Evolutionary conservation across 2,329 filamentous ascomycete species (phyloP), one percentile per base, ranked within the genome.

Genomic region (Botrytis sinoallii): DNA sequence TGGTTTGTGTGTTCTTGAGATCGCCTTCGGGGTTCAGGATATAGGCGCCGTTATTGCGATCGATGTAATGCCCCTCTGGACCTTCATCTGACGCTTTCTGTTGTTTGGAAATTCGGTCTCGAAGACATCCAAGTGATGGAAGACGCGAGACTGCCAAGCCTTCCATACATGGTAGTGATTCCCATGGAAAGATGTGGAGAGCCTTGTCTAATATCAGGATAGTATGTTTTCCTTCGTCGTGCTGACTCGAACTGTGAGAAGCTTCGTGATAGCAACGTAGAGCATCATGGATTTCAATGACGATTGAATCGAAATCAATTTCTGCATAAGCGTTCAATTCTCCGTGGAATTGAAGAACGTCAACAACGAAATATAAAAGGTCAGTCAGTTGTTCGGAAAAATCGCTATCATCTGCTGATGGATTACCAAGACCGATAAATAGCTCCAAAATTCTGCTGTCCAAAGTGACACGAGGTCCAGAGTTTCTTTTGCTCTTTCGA

Each of bases 271-370:
- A 98, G 0, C 89, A 88, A 68, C 91, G 89, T 40, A 99, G 84
- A 3, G 94, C 93, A 82, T 98, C 95, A 57, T 94, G 88, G 0
- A 93, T 93, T 78, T 97, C 94, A 57, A 98, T 87, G 8, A 95
- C 90, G 89, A 99, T 97, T 77, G 88, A 85, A 76, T 99, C 96
- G 80, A 98, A 97, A 82, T 98, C 95, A 76, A 99, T 93, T 83
- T 99, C 96, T 78, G 99, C 96, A 82, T 98, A 98, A 0, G 97
- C 96, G 80, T 98, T 99, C 66, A 91, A 89, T 83, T 99, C 97
- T 25, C 96, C 96, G 78, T 97, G 93, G 82, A 99, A 98, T 81
- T 98, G 96, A 4, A 99, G 86, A 70, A 98, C 95, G 79, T 99
- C 96, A 9, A 99, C 91, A 1, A 98, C 93, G 81, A 98, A 98